Evolutionary conservation across 2,329 filamentous ascomycete species (phyloP), one percentile per base, ranked within the genome.

Genomic region (Paecilomyces sp.): DNA sequence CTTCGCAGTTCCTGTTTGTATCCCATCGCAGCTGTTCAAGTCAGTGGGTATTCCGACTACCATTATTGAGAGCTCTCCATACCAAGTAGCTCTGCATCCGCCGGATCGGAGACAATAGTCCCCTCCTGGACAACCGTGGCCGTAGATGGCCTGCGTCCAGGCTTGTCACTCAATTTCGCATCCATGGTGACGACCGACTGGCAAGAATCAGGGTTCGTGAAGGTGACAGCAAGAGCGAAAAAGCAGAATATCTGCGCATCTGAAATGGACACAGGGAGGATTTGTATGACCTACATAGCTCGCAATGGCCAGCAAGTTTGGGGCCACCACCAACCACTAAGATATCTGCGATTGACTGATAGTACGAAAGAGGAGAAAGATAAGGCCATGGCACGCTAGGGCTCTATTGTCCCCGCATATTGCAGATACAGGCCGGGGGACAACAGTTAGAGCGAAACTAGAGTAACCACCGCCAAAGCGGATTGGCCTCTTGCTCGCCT

Each of bases 1-100:
- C 85, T 78, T 54, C 81, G 79, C 34, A 87, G 75, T 67, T 88
- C 85, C 71, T 87, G 84, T 68, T 86, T 83, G 71, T 83, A 83
- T 0, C 79, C 74, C 69, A 77, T 67, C 50, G 65, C 69, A 13
- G 72, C 72, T 75, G 28, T 6, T 15, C 41, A 59, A 18, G 22
- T 25, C 13, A 36, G 30, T 54, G 30, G 28, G n/a, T 25, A 24
- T 24, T 30, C 25, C 28, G 22, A 57, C 28, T 15, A 5, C 7
- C n/a, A 9, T 11, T 47, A 47, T 47, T 18, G 41, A 47, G 18
- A 18, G n/a, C 36, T 13, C 25, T 2, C 62, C 63, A 25, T 58
- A 71, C 69, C 68, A 15, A 71, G 60, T 25, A 71, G 54, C 13
- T 70, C 60, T 55, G 60, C 64, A 61, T 72, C 70, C 9, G 63